Base-by-base conservation (phyloP, 2,329 filamentous ascomycete species). In the Thyridium curvatum region DNA sequence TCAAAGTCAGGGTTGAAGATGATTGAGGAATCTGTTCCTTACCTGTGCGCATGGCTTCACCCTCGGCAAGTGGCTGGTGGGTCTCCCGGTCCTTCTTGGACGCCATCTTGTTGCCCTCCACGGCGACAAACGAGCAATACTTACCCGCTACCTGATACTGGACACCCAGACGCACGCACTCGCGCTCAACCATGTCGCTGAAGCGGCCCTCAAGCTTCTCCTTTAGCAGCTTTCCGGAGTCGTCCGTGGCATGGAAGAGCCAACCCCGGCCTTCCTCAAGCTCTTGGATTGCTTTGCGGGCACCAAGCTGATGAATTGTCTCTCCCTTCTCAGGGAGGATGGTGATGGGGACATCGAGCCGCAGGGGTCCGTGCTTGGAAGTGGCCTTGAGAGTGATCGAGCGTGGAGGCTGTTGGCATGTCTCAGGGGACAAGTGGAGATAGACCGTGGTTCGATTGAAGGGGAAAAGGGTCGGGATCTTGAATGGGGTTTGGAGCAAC, bases 111-210 rank as follows among this genome's bases (percentile, higher is more conserved):
- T 35, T 41, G 2, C 65, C 58, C 8, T 67, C 61, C 44, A 84
- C 67, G 3, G 84, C 84, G 3, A 88, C 77, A 45, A 88, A 89
- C 0, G 82, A 85, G 50, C 78, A 84, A 73, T 78, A 85, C 52
- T 81, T 84, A 2, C 81, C 76, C 3, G 71, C 75, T 8, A 88
- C 73, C 49, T 86, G 81, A 50, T 77, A 86, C 41, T 70, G 65
- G 12, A 80, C 68, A 0, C 84, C 83, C 0, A 88, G 64, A 0
- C 74, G 64, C 1, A 87, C 79, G 8, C 73, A 81, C 52, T 88
- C 83, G 2, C 72, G 69, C 53, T 83, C 72, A 0, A 80, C 72
- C 51, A 87, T 68, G 34, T 78, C 71, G 12, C 69, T 57, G 52
- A 82, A 81, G 4, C 66, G 68, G 13, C 66, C 66, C 4, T 65